Percentiles rank a stretch among this genome's conserved stretches.
Conservation (phyloP, 345 rosid species). For the Populus tremula region DNA sequence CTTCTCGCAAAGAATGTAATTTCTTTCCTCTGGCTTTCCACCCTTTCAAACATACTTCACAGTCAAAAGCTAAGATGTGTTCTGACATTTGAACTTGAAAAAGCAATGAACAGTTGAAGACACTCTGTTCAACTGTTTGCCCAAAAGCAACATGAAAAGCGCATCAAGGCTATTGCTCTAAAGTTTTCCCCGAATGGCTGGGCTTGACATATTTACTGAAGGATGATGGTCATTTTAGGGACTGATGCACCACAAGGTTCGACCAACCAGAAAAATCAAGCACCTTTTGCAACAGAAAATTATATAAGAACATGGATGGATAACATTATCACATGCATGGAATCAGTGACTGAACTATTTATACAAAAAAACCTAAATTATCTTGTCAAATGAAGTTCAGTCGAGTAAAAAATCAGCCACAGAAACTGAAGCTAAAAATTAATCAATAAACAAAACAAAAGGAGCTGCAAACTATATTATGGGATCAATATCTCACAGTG, state of each 20-base stretch:
- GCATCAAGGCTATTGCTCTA: background rate
- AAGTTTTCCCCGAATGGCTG: background rate
- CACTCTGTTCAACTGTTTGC: background rate
- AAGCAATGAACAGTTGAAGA: background rate
- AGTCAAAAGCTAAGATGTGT: background rate
- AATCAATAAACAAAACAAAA: background rate
- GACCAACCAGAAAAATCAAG: background rate
- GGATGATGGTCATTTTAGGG: background rate
- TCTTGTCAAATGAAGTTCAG: background rate
- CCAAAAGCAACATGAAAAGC: background rate
- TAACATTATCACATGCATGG: background rate
- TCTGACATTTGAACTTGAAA: background rate
- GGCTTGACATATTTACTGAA: background rate
- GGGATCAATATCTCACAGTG: slow-evolving; percentile 45
- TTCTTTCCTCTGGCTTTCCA: background rate
- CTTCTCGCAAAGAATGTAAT: background rate
- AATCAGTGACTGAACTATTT: background rate
- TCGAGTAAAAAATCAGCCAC: background rate
- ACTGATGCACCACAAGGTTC: background rate
- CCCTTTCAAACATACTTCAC: background rate
- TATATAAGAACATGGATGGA: background rate
- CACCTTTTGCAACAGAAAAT: background rate
- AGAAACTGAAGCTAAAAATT: background rate
- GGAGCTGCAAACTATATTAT: background rate
- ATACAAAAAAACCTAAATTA: background rate